Evolutionary conservation across 1,139 yeast species (phyloP), one percentile per base, ranked within the genome.

Genomic region (Suhomyces kunorum): DNA sequence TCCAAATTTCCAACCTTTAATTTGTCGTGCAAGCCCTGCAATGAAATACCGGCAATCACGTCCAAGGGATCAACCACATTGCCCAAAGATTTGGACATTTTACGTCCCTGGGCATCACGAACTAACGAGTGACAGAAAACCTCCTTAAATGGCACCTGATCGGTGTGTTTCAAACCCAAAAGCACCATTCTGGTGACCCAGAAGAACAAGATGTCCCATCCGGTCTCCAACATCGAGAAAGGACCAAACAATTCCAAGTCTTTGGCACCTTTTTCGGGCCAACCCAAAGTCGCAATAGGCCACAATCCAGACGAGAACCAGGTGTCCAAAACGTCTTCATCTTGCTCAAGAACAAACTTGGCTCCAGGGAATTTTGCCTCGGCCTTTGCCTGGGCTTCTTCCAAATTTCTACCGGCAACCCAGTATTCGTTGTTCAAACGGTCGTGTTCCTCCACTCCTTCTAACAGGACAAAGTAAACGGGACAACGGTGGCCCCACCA

Each of bases 401-500:
- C 90, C 41, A 76, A 62, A 48, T 67, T 70, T 67, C 95, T 81
- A 49, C 96, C 98, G 43, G 97, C 87, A 57, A 92, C 80, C 98
- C 98, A 92, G 71, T 75, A 84, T 34, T 76, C 68, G 53, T 84
- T 87, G 59, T 84, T 85, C 51, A 76, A 69, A 45, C 68, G 63
- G 55, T 80, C 85, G 15, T 36, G 42, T 48, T 78, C 75, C 26
- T 67, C 71, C 55, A 78, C 76, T 42, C 92, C 94, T 59, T 88
- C 96, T 44, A 88, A 70, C 39, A 75, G 71, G 47, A 90, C 88
- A 54, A 88, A 88, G 70, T 94, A 92, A 36, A 87, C 96, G 17
- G 98, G 98, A 68, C 96, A 88, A 72, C 98, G 83, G 72, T 92
- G 98, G 51, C 98, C 98, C 98, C 98, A 92, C 98, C 98, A 92